These are phyloP conservation scores for Phoma herbarum DNA, from an alignment of 2,329 filamentous ascomycete genomes.

Conservation along the genomic window DNA sequence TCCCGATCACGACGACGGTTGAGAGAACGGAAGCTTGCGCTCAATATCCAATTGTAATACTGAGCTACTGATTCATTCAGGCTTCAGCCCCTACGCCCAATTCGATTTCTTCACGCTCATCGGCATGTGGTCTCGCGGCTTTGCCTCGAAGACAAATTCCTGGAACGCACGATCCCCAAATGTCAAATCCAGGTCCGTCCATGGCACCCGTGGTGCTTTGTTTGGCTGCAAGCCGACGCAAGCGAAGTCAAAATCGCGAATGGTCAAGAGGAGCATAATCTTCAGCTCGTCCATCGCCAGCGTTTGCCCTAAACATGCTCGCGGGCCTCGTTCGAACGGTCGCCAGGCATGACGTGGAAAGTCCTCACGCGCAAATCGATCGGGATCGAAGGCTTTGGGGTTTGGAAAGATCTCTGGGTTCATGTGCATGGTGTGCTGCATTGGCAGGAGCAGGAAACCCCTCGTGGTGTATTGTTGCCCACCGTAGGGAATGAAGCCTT, in stretches of 20 bases:
- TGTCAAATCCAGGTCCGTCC: slow-evolving; percentile 39
- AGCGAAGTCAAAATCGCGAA: slow-evolving; percentile 61
- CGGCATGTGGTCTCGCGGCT: slow-evolving; percentile 43
- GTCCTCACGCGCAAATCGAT: slow-evolving; percentile 52
- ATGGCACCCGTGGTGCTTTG: slow-evolving; percentile 34
- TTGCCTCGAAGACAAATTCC: slow-evolving; percentile 44
- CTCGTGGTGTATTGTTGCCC: slow-evolving; percentile 56
- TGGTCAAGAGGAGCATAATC: slow-evolving; percentile 60
- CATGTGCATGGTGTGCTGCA: slow-evolving; percentile 51
- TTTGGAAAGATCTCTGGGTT: slow-evolving; percentile 38
- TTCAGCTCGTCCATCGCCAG: slow-evolving; percentile 63
- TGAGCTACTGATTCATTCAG: not conserved
- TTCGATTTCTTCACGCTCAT: slow-evolving; percentile 40
- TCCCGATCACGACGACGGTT: slow-evolving; percentile 17
- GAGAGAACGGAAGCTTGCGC: not conserved
- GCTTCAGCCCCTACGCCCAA: slow-evolving; percentile 12
- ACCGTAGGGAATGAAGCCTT: slow-evolving; percentile 50
- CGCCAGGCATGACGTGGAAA: slow-evolving; percentile 61
- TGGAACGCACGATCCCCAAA: slow-evolving; percentile 47
- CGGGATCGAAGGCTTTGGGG: slow-evolving; percentile 41
- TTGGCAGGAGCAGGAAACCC: slow-evolving; percentile 55
- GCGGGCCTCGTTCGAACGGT: slow-evolving; percentile 63
- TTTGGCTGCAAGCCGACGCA: slow-evolving; percentile 40
- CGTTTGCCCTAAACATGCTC: slow-evolving; percentile 67
- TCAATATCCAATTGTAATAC: not conserved